Evolutionary conservation across 2,329 filamentous ascomycete species (phyloP).

Genomic region (Beauveria sp.): DNA sequence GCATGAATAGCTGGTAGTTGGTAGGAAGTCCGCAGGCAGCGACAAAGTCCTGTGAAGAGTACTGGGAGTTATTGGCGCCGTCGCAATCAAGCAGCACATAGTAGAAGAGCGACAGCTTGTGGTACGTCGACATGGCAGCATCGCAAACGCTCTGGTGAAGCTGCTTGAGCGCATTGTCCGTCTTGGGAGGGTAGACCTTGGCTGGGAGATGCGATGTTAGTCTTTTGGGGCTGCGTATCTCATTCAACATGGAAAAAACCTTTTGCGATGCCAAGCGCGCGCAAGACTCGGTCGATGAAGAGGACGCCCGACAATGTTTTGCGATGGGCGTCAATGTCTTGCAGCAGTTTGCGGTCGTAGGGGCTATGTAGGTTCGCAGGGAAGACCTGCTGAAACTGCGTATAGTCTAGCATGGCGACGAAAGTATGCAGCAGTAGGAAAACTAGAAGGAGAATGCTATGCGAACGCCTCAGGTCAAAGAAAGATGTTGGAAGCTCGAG

Average conservation of each 20-base stretch:
- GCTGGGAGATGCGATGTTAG: slow-evolving; percentile 27
- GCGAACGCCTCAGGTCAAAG: slow-evolving; percentile 28
- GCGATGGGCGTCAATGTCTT: slow-evolving; percentile 59
- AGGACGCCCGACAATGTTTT: slow-evolving; percentile 61
- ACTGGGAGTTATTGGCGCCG: slow-evolving; percentile 40
- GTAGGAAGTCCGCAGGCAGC: slow-evolving; percentile 57
- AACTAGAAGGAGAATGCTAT: neutral
- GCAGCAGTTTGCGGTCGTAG: slow-evolving; percentile 53
- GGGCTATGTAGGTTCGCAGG: slow-evolving; percentile 49
- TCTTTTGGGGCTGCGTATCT: neutral
- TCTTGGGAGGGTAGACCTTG: slow-evolving; percentile 67
- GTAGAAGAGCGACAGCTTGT: slow-evolving; percentile 77
- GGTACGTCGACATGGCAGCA: slow-evolving; percentile 57
- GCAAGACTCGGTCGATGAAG: slow-evolving; percentile 73
- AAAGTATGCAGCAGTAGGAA: neutral
- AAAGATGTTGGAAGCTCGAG: neutral
- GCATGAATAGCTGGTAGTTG: slow-evolving; percentile 74
- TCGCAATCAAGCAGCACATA: slow-evolving; percentile 75
- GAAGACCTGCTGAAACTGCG: slow-evolving; percentile 63
- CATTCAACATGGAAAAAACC: slow-evolving; percentile 34
- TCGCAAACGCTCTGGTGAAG: slow-evolving; percentile 65
- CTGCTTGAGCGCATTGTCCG: slow-evolving; percentile 56
- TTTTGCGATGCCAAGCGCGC: slow-evolving; percentile 60
- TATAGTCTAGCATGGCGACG: slow-evolving; percentile 45
- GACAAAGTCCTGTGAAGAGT: slow-evolving; percentile 51